A percentile compares a stretch with the other conserved stretches of the same genome.
phyloP scores from a whole-genome alignment of 768 basidiomycete genomes.

The Lactarius evosmus region DNA sequence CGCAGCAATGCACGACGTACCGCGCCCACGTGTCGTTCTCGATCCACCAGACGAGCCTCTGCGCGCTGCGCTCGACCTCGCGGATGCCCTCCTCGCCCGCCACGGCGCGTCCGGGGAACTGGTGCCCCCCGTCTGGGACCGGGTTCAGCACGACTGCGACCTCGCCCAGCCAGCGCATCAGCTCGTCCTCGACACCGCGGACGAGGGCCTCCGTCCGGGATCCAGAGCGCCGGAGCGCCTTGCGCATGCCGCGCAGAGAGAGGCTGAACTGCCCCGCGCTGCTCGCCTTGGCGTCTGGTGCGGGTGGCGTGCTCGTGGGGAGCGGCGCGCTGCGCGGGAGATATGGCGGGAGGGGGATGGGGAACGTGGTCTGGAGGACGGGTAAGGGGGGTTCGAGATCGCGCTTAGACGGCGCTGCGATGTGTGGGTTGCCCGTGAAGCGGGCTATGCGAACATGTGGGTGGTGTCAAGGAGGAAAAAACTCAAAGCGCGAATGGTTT shows the following conservation, averaged over 20 bases:
- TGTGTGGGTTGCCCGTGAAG: constrained; percentile 70
- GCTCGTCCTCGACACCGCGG: constrained; percentile 60
- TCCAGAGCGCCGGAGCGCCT: constrained; percentile 59
- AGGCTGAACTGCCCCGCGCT: constrained; percentile 75
- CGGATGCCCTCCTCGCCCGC: constrained; percentile 51
- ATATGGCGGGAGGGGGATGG: constrained; percentile 68
- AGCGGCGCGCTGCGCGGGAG: constrained; percentile 58
- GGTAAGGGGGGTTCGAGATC: constrained; percentile 53
- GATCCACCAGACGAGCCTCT: constrained; percentile 72
- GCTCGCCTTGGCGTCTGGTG: constrained; percentile 48
- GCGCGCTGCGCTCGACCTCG: constrained; percentile 65
- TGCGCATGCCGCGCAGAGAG: constrained; percentile 71
- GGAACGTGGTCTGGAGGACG: constrained; percentile 57
- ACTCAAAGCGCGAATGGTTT: neutral
- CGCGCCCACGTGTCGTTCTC: constrained; percentile 68
- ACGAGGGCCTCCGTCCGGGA: constrained; percentile 61
- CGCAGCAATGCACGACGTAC: constrained; percentile 80
- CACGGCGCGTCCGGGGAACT: constrained; percentile 45
- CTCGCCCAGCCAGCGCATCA: constrained; percentile 57
- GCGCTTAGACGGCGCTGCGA: constrained; percentile 54
- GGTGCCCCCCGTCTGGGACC: constrained; percentile 32
- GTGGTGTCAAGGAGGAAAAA: neutral
- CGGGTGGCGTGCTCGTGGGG: constrained; percentile 41
- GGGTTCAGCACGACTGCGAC: constrained; percentile 58
- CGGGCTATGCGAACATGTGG: too few relatives aligned